Base-by-base conservation (phyloP, 768 basidiomycete genomes). In the Auricularia cornea region DNA sequence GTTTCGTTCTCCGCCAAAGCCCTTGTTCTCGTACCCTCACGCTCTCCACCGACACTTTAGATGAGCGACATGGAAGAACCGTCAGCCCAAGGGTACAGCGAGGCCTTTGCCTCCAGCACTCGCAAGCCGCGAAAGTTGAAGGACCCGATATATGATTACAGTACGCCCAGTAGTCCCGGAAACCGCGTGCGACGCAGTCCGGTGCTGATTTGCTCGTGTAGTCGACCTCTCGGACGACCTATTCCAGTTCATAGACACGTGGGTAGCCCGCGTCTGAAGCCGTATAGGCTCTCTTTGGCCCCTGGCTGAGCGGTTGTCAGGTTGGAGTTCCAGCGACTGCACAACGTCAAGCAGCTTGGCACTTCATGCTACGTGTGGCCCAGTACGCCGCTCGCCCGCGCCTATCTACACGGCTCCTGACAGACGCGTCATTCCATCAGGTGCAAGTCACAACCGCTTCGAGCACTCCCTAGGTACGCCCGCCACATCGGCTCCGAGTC, bases 341-440 rank as follows among this genome's bases (percentile, higher is more conserved):
- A 91, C 33, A 73, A 81, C 62, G 81, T 94, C 68, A 92, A 92
- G 66, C 92, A 94, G 69, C 83, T 94, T 8, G 92, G 92, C 0
- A 83, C 87, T 3, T 82, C 88, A 0, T 86, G 84, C 66, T 84
- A 82, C 65, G 88, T 93, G 31, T 93, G 88, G 83, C 84, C 87
- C 0, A 16, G 54, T 31, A 30, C 28, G 30, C 14, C 28, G n/a
- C 29, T 51, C 48, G 28, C 48, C 32, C 51, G 51, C 61, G 12
- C 61, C 18, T n/a, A 30, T 30, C 29, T 54, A 10, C 23, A 33
- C 30, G 31, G 29, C 26, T 28, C 10, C 30, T 56, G 31, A 28
- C 61, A 32, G 48, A 60, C 66, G 52, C 57, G 52, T 56, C 57
- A 66, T 26, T 65, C 63, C 35, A 62, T 62, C n/a, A 57, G 83